Evolutionary conservation across 1,284 basidiomycete species (phyloP), one percentile per base, ranked within the genome.

Genomic region (Cryptococcus sp.): DNA sequence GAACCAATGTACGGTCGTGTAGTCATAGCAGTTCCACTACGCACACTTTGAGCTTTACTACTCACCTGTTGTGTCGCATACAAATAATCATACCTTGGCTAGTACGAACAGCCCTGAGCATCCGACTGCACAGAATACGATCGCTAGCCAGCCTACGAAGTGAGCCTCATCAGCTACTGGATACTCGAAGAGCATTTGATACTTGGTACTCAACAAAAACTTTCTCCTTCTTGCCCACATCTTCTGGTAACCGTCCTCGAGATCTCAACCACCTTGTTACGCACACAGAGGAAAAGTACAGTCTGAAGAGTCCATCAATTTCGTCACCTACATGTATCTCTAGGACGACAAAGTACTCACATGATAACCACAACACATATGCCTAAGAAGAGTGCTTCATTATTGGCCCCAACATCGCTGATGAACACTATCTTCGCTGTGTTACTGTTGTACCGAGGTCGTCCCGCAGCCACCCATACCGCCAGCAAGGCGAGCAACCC

Each of bases 221-320:
- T n/a, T 71, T 69, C 61, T 78, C 76, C 45, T 75, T 69, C 28
- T 56, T 59, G 15, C 72, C 60, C 0, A 79, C 33, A 9, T 79
- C 73, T 4, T 74, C 71, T 0, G 81, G 81, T 16, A 82, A 72
- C 13, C 79, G 70, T 18, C 80, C 77, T 15, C 71, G 49, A 55
- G 79, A 77, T 15, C 81, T 71, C 11, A 82, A 65, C 69, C 76
- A 79, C 8, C 80, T 66, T 56, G 81, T 80, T 1, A 75, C 64
- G 18, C 81, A 62, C 3, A 80, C 69, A 0, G 78, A 70, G 4
- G 71, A 53, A 54, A 79, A 71, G 70, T 79, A 74, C 24, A 73
- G 66, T 4, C 64, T 63, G 36, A n/a, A 18, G 24, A 24, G 23
- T 2, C 15, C 11, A 8, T 40, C 24, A 46, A 37, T 7, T 33